Evolutionary conservation across 202 grass and related monocot genomes (phyloP), one percentile per base, ranked within the genome.

Genomic region (Carex sylvatica): DNA sequence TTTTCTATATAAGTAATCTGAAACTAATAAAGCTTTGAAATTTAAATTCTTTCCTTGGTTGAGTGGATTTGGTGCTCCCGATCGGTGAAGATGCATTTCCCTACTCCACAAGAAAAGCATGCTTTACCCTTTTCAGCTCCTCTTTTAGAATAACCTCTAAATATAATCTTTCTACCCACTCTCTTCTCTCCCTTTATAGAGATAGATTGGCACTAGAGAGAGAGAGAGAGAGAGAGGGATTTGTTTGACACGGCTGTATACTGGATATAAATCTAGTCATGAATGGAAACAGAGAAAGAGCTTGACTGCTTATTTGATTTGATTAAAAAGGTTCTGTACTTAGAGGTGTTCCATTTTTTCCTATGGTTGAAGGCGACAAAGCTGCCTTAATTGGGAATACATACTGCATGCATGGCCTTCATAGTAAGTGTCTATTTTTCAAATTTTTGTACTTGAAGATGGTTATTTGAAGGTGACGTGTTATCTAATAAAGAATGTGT

Each of bases 51-150:
- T 95, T 95, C 67, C 90, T 92, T 92, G 78, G 36, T 55, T 61
- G 14, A 66, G 66, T 61, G 81, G 91, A 80, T 90, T 90, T 83
- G 82, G 85, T 89, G 60, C 64, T 53, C 28, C 54, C 54, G 10
- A 71, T 44, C 59, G 61, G 51, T 80, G 40, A 80, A 74, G 72
- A 83, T 86, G 55, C 80, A 82, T 85, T 95, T 95, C 88, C 90
- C 89, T 87, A 71, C 81, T 84, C 83, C 58, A 58, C 88, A 95
- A 89, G 93, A 81, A 95, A 95, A 91, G 93, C 54, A 87, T 79
- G 87, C 82, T 89, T 93, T 86, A 78, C 9, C 55, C 73, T 61
- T 53, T 69, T 49, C 49, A 70, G 28, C 53, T 60, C 22, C 24
- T 47, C 44, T 52, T 75, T 77, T 65, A 77, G 49, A 28, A 65